phyloP scores from a whole-genome alignment of 2,329 filamentous ascomycete species.

The Ascochyta viciae-villosae region DNA sequence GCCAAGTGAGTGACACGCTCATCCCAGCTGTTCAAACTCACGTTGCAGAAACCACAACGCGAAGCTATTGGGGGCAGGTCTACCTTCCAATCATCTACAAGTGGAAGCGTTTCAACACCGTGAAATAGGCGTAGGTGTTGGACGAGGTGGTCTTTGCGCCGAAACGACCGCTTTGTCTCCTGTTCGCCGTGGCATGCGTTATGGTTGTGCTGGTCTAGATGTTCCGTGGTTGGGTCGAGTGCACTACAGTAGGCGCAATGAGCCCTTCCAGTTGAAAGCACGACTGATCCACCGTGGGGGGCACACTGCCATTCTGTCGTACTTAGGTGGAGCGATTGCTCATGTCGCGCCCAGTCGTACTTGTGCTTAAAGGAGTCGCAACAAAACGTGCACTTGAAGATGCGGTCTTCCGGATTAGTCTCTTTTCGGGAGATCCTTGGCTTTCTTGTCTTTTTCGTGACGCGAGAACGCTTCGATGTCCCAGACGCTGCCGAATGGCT shows the following conservation, averaged over 20 bases:
- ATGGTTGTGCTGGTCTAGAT: slow-evolving; percentile 31
- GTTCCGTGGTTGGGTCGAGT: slow-evolving; percentile 11
- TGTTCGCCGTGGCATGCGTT: slow-evolving; percentile 28
- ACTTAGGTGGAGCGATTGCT: slow-evolving; percentile 38
- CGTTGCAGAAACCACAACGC: slow-evolving; percentile 35
- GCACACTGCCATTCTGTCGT: slow-evolving; percentile 38
- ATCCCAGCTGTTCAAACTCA: slow-evolving; percentile 27
- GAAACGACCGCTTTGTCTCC: slow-evolving; percentile 33
- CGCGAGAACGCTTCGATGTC: slow-evolving; percentile 55
- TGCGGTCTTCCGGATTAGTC: slow-evolving; percentile 13
- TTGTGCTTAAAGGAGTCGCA: slow-evolving; percentile 41
- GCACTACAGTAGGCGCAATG: slow-evolving; percentile 22
- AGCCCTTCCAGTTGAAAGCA: slow-evolving; percentile 56
- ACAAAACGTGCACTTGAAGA: slow-evolving; percentile 41
- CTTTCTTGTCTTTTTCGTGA: slow-evolving; percentile 13
- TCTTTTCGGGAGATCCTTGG: slow-evolving; percentile 3
- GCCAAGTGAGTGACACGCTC: slow-evolving; percentile 36
- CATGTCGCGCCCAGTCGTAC: slow-evolving; percentile 39
- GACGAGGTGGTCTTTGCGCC: slow-evolving; percentile 39
- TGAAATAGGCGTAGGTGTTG: slow-evolving; percentile 39
- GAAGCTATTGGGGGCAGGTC: slow-evolving; percentile 30
- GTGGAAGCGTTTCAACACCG: slow-evolving; percentile 41
- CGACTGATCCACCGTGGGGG: slow-evolving; percentile 47
- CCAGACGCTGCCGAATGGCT: slow-evolving; percentile 65
- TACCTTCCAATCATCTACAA: slow-evolving; percentile 35